Conservation (phyloP, 2,329 filamentous ascomycete genomes). For the Hypomyces rosellus region DNA sequence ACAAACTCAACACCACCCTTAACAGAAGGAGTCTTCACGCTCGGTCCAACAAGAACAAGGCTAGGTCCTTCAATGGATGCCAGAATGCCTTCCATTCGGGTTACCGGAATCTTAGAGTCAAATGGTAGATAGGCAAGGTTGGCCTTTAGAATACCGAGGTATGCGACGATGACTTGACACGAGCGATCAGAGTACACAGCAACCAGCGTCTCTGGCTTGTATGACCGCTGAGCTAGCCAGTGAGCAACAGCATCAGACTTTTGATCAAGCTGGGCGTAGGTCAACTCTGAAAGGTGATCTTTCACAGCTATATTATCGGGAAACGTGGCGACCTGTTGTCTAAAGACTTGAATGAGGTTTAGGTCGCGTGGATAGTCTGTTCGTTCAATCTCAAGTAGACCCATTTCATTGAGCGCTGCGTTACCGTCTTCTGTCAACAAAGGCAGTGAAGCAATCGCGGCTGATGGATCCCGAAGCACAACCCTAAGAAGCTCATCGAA, state of each 20-base stretch:
- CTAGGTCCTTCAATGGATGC: too few species aligned
- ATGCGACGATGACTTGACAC: conserved; percentile 18
- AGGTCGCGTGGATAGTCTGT: conserved; percentile 14
- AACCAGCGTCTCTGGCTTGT: conserved; percentile 16
- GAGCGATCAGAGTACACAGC: conserved; percentile 16
- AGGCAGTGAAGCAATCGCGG: neutral
- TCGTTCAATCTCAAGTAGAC: neutral
- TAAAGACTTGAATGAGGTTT: conserved; percentile 19
- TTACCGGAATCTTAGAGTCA: too few species aligned
- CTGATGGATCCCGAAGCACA: conserved; percentile 8
- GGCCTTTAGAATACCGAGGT: conserved; percentile 18
- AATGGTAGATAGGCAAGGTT: neutral
- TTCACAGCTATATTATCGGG: conserved; percentile 14
- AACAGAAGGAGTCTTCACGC: neutral
- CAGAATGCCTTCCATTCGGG: too few species aligned
- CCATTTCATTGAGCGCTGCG: neutral
- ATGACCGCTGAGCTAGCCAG: neutral
- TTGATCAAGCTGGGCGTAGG: conserved; percentile 18
- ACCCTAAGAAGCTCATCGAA: conserved; percentile 14
- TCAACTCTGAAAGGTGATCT: conserved; percentile 13
- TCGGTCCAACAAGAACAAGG: conserved; percentile 12
- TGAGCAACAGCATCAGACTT: conserved; percentile 15
- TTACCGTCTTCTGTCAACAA: neutral
- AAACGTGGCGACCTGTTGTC: conserved; percentile 10
- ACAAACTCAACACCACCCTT: too few species aligned